Percentiles rank a stretch among this genome's conserved stretches.
These are phyloP conservation scores for Ustulina deusta DNA, from an alignment of 2,329 filamentous ascomycete genomes.

Conservation along the genomic window DNA sequence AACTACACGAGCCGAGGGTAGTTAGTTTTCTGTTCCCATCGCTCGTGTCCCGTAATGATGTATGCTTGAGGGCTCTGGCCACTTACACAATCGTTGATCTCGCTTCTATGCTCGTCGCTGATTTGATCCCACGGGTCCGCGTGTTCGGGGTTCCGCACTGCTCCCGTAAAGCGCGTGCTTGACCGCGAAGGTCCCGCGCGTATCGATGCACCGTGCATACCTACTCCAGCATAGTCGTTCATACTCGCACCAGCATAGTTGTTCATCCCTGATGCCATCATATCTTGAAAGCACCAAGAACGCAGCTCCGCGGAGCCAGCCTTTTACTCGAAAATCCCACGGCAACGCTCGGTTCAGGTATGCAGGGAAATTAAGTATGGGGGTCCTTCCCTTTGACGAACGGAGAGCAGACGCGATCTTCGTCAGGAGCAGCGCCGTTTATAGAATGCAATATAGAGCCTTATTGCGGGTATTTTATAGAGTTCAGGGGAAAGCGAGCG, in stretches of 20 bases:
- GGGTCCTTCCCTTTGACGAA: background rate
- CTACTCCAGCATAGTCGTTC: slow-evolving; percentile 48
- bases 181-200: slow-evolving; percentile 48
- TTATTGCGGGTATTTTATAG: slow-evolving; percentile 11
- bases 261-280: slow-evolving; percentile 47
- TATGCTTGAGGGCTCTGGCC: background rate
- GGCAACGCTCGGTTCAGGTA: background rate
- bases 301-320: slow-evolving; percentile 18
- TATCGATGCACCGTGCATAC: slow-evolving; percentile 47
- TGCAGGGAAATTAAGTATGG: background rate
- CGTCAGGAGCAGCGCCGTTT: background rate
- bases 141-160: slow-evolving; percentile 48
- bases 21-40: slow-evolving; percentile 24
- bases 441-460: slow-evolving; percentile 11
- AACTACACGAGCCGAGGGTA: slow-evolving; percentile 67
- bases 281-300: slow-evolving; percentile 5
- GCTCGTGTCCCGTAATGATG: background rate
- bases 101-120: slow-evolving; percentile 89
- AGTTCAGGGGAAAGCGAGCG: background rate
- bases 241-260: slow-evolving; percentile 51
- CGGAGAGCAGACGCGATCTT: background rate
- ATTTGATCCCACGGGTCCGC: slow-evolving; percentile 61
- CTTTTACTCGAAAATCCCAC: slow-evolving; percentile 2
- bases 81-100: slow-evolving; percentile 92
- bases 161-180: slow-evolving; percentile 49